Evolutionary conservation across 2,329 filamentous ascomycete genomes (phyloP).

Genomic region (Teratosphaeria gauchensis): DNA sequence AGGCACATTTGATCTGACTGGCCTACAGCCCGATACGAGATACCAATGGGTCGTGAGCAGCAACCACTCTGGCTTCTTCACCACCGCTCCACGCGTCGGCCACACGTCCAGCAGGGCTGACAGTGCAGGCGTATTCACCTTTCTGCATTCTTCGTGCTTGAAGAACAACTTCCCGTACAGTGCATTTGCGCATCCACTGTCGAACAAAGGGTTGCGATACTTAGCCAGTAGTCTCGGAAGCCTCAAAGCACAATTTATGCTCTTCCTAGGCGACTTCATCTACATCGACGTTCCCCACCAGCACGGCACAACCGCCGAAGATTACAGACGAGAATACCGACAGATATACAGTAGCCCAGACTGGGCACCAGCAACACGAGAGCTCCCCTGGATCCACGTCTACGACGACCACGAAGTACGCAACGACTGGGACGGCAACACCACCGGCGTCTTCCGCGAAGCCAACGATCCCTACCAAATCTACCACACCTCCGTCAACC

Average conservation of each 20-base stretch:
- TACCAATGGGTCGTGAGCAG: slow-evolving; percentile 85
- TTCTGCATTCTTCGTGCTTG: slow-evolving; percentile 86
- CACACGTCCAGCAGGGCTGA: slow-evolving; percentile 43
- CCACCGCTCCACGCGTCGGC: slow-evolving; percentile 63
- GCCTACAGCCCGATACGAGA: slow-evolving; percentile 58
- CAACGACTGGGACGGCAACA: slow-evolving; percentile 84
- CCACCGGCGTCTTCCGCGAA: slow-evolving; percentile 66
- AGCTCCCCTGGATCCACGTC: slow-evolving; percentile 95
- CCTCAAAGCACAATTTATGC: slow-evolving; percentile 63
- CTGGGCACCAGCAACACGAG: slow-evolving; percentile 64
- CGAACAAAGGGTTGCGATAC: slow-evolving; percentile 69
- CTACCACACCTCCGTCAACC: slow-evolving; percentile 80
- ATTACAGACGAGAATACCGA: slow-evolving; percentile 85
- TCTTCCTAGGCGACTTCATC: slow-evolving; percentile 75
- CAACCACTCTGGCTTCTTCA: slow-evolving; percentile 75
- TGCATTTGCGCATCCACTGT: slow-evolving; percentile 69
- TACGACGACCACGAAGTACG: slow-evolving; percentile 94
- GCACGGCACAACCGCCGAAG: slow-evolving; percentile 60
- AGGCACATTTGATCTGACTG: slow-evolving; percentile 54
- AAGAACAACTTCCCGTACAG: slow-evolving; percentile 85
- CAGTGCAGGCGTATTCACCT: slow-evolving; percentile 67
- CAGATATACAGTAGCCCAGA: slow-evolving; percentile 94
- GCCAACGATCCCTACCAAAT: slow-evolving; percentile 77
- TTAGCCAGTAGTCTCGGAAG: slow-evolving; percentile 63
- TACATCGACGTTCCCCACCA: slow-evolving; percentile 80